Base-by-base conservation (phyloP, 208 protist species). In the Trichomonas gallinae region DNA sequence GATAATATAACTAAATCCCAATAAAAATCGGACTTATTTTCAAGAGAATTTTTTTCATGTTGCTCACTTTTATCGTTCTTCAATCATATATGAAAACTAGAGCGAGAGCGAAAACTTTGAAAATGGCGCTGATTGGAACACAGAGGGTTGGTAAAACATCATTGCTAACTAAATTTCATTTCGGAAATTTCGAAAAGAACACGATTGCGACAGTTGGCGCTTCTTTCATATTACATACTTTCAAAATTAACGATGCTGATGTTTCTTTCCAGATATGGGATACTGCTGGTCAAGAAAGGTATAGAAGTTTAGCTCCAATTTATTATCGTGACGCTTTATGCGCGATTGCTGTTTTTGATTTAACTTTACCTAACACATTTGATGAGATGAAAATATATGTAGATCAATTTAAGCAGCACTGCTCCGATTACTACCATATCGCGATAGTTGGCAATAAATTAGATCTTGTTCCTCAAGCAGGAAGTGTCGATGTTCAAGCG, bases 251-350 rank as follows among this genome's bases (percentile, higher is more conserved):
- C 23, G 83, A 38, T n/a, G 23, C 36, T 44, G 83, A 89, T 31
- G 17, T 46, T n/a, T 46, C 34, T 10, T 44, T 89, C 17, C 83
- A 89, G 40, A 89, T 89, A 48, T 89, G 83, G 83, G 83, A 89
- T 89, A 89, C 83, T 48, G 83, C 83, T n/a, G 83, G 83, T 21
- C 83, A 89, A 46, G 83, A 89, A 89, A 89, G 83, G 31, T 89
- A 89, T 46, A 45, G 83, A 31, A 46, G 83, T 46, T 46, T 89
- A 46, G 83, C n/a, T 15, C 83, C 83, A 46, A 89, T 89, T 48
- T 89, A 89, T 17, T 89, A 89, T 89, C 83, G 83, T 34, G 83
- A 89, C 23, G 34, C 83, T 89, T 44, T 40, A n/a, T 44, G 40
- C 42, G 83, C 83, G 36, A 89, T 89, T 46, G 34, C 40, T 89